Evolutionary conservation across 2,329 filamentous ascomycete genomes (phyloP).

Genomic region (Venturia carpophila): DNA sequence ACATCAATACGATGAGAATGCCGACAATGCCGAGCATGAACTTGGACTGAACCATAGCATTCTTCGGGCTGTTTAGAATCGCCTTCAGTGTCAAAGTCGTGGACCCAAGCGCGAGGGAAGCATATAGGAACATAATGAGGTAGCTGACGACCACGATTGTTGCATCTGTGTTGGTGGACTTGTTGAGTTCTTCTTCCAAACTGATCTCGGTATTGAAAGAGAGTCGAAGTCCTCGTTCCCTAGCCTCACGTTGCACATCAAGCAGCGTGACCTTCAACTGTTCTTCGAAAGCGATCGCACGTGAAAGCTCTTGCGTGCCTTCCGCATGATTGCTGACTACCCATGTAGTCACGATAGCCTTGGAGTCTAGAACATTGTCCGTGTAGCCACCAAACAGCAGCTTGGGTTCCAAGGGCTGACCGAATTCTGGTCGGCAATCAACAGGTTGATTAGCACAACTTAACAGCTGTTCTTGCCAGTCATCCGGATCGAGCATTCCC

Average conservation of each 20-base stretch:
- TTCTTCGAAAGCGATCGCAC: slow-evolving; percentile 84
- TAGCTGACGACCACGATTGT: slow-evolving; percentile 97
- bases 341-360: slow-evolving; percentile 86
- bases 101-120: slow-evolving; percentile 83
- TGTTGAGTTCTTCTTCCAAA: slow-evolving; percentile 90
- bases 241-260: slow-evolving; percentile 72
- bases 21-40: slow-evolving; percentile 92
- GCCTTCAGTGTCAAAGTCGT: slow-evolving; percentile 72
- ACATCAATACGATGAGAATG: slow-evolving; percentile 95
- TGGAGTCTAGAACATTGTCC: slow-evolving; percentile 58
- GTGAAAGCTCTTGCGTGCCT: slow-evolving; percentile 59
- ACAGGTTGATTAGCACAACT: slow-evolving; percentile 74
- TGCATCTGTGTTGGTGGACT: slow-evolving; percentile 95
- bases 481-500: slow-evolving; percentile 50
- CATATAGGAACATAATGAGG: slow-evolving; percentile 97
- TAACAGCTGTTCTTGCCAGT: slow-evolving; percentile 65
- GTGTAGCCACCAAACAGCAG: slow-evolving; percentile 80
- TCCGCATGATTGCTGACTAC: slow-evolving; percentile 82
- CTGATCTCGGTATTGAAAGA: slow-evolving; percentile 96
- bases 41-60: slow-evolving; percentile 88
- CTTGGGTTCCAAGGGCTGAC: slow-evolving; percentile 77
- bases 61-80: slow-evolving; percentile 71
- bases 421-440: slow-evolving; percentile 76
- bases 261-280: slow-evolving; percentile 66
- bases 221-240: slow-evolving; percentile 67